These are phyloP conservation scores for Elaeis oleifera DNA, from an alignment of 202 grass and related monocot genomes.

Conservation along the genomic window DNA sequence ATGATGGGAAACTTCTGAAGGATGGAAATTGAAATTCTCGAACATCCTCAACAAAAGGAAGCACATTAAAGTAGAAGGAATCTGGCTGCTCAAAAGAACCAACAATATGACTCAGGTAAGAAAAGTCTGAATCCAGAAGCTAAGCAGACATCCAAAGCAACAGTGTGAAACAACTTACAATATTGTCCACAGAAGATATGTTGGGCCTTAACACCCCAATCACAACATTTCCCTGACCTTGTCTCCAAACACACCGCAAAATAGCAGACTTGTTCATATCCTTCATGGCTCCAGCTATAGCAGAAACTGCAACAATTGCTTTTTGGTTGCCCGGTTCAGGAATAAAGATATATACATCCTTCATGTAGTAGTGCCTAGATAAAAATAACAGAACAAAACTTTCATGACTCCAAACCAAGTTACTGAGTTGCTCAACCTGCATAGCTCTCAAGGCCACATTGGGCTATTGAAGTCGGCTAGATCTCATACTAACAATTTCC, in stretches of 20 bases:
- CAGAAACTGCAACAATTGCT: slow-evolving; percentile 55
- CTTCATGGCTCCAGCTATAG: slow-evolving; percentile 77
- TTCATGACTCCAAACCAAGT: slow-evolving; percentile 10
- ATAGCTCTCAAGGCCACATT: not conserved
- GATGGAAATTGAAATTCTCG: slow-evolving; percentile 86
- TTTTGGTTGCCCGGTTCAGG: slow-evolving; percentile 80
- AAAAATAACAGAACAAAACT: slow-evolving; percentile 25
- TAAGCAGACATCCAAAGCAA: slow-evolving; percentile 1
- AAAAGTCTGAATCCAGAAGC: not conserved
- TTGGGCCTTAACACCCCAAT: slow-evolving; percentile 82
- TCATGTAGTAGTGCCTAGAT: slow-evolving; percentile 74
- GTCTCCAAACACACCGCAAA: slow-evolving; percentile 76
- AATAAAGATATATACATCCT: slow-evolving; percentile 78
- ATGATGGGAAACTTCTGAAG: slow-evolving; percentile 50
- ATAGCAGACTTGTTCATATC: slow-evolving; percentile 72
- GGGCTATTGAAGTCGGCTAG: no score
- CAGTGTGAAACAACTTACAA: slow-evolving; percentile 34
- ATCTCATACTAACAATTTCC: no score
- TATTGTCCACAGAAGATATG: slow-evolving; percentile 68
- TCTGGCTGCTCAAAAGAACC: slow-evolving; percentile 42
- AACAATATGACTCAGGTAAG: not conserved
- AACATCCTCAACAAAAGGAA: slow-evolving; percentile 88
- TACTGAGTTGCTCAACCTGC: not conserved
- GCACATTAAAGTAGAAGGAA: slow-evolving; percentile 89
- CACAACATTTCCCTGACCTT: slow-evolving; percentile 71